phyloP scores from a whole-genome alignment of 2,329 filamentous ascomycete species.

The Aureobasidium sp. region DNA sequence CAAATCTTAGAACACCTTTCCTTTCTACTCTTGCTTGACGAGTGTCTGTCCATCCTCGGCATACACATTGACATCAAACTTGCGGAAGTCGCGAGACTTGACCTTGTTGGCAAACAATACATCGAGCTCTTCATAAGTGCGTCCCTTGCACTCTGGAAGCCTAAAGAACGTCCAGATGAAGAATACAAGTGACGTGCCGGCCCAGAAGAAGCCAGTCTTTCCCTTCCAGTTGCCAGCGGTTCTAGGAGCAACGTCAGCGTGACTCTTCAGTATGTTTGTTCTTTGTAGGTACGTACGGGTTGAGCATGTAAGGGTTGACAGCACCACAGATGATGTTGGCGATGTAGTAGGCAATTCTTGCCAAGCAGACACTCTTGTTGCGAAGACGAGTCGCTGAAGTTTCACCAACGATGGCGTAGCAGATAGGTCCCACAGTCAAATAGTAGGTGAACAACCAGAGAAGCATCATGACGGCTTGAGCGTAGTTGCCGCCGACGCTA shows the following conservation, averaged over 20 bases:
- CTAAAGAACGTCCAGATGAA: constrained; percentile 34
- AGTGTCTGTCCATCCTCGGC: constrained; percentile 5
- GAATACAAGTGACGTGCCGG: constrained; percentile 29
- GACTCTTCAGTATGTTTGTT: too few relatives aligned
- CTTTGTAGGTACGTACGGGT: too few relatives aligned
- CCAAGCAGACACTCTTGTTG: constrained; percentile 33
- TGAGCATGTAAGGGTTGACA: constrained; percentile 37
- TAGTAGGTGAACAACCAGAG: constrained; percentile 33
- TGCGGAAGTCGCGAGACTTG: constrained; percentile 29
- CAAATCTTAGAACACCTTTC: neutral
- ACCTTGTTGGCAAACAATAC: constrained; percentile 36
- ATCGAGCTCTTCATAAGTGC: constrained; percentile 39
- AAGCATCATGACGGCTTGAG: constrained; percentile 35
- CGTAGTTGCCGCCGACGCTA: constrained; percentile 32
- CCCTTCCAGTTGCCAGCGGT: constrained; percentile 34
- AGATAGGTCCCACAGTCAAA: constrained; percentile 33
- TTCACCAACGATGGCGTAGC: constrained; percentile 35
- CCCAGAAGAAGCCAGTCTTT: constrained; percentile 39
- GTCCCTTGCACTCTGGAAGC: constrained; percentile 35
- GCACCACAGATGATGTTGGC: constrained; percentile 36
- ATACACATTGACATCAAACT: constrained; percentile 7
- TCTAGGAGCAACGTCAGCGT: too few relatives aligned
- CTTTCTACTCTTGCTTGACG: constrained; percentile 1
- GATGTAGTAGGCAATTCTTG: constrained; percentile 35
- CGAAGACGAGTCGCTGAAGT: constrained; percentile 33